Evolutionary conservation across 371 early-diverging fungal genomes (phyloP).

Genomic region (Racocetra persica): DNA sequence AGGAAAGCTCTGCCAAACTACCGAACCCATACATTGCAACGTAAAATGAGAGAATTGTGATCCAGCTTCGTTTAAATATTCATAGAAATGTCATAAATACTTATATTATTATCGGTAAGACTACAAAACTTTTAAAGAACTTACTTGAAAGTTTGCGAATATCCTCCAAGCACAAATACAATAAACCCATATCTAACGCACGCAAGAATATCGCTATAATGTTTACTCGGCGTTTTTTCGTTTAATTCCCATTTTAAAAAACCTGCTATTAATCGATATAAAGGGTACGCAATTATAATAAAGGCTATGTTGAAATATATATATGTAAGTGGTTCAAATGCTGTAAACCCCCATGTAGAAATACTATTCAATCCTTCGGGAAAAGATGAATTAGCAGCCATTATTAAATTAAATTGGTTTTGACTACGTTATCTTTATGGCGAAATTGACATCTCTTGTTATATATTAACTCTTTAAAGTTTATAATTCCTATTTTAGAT

Average conservation of each 20-base stretch:
- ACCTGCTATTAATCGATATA: constrained; percentile 22
- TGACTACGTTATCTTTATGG: too few relatives aligned
- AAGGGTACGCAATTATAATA: constrained; percentile 36
- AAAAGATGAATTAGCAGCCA: not conserved
- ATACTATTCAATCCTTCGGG: not conserved
- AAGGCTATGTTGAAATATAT: constrained; percentile 30
- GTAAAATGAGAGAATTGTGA: constrained; percentile 74
- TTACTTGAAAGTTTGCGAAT: constrained; percentile 71
- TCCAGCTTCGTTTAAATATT: constrained; percentile 59
- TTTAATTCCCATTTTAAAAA: constrained; percentile 69
- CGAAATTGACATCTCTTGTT: too few relatives aligned
- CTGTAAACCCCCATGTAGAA: not conserved
- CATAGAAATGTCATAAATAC: not conserved
- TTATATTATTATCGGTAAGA: too few relatives aligned
- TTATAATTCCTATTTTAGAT: too few relatives aligned
- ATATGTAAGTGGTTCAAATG: constrained; percentile 22
- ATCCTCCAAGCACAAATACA: constrained; percentile 87
- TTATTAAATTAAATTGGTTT: too few relatives aligned
- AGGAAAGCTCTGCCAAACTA: constrained; percentile 73
- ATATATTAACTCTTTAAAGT: too few relatives aligned
- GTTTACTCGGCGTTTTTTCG: constrained; percentile 66
- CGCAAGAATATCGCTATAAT: constrained; percentile 68
- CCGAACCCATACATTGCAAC: constrained; percentile 75
- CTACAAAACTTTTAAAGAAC: not conserved
- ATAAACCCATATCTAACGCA: constrained; percentile 67